Evolutionary conservation across 257 asterid species (phyloP), one percentile per base, ranked within the genome.

Genomic region (Solanum gracilifrons): DNA sequence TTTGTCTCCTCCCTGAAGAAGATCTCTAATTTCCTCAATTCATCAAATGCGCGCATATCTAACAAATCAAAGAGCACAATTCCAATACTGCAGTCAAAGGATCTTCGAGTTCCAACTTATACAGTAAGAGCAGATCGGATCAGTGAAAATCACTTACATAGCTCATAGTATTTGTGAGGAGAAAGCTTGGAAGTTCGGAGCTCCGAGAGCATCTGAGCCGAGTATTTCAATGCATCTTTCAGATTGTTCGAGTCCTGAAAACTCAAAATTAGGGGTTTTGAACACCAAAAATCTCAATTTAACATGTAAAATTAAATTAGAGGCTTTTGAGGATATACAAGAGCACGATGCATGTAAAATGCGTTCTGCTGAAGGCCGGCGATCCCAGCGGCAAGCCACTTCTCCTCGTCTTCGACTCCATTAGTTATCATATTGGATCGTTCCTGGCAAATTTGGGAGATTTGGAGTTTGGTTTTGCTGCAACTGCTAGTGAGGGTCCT

Each of bases 11-110:
- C 99, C 93, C 90, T 95, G 92, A 97, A 96, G 86, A 95, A 97
- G 51, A 94, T 93, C 90, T 97, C 99, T 87, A 97, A 90, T 92
- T 92, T 97, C 95, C 99, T 93, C 94, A 97, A 89, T 86, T 97
- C 99, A 84, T 97, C 99, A 93, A 95, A 97, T 46, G 99, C 99
- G 87, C 99, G 92, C 99, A 97, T 96, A 95, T 97, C 99, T 97
- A 87, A 46, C 68, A 80, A 89, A 86, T 32, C 89, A 86, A 88
- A 31, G 85, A 66, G 16, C 83, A 88, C 7, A 25, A 72, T 37
- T 32, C 86, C 37, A 25, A 5, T 43, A 62, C 35, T 25, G 60
- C 35, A 33, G 64, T 41, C 5, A 77, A 41, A 25, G 64, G 62
- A 41, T 43, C 25, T 27, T 15, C 64, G 55, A 29, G 2, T 80